Evolutionary conservation across 1,139 yeast species (phyloP), one percentile per base, ranked within the genome.

Genomic region (Saccharomyces hybrid): DNA sequence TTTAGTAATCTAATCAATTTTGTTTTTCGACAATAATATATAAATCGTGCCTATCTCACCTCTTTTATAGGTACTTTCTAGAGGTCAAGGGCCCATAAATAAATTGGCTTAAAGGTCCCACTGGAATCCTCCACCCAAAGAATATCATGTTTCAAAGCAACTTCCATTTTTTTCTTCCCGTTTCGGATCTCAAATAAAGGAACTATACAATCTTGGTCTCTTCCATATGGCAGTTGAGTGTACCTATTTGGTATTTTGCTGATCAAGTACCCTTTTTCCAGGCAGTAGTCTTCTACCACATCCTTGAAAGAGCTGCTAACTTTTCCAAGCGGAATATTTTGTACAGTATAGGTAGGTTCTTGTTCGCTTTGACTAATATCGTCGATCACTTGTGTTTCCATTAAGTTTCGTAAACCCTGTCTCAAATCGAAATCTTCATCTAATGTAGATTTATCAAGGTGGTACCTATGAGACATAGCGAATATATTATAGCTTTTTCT

Each of bases 281-380:
- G 62, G 52, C 76, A 72, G 54, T 64, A 72, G 32, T 67, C 79
- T 53, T 79, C 81, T 8, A 82, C 74, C 29, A 81, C 76, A 29
- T 80, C 82, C 56, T 73, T 77, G 62, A 79, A 77, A 0, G 81
- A 68, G 16, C 71, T 60, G 16, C 60, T 62, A 1, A 71, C 59
- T 38, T 63, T 67, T 9, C 69, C 62, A 25, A 63, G 48, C 2
- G 76, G 74, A 11, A 71, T 65, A 47, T 60, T 62, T 3, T 56
- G 57, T 5, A 64, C 46, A 5, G 56, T 59, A 47, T 58, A 56
- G 3, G 25, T 9, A 9, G 20, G 25, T 16, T 16, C 25, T 8
- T 38, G 5, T 38, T 16, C 55, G 27, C 14, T 29, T 41, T 44
- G 50, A 5, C 16, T 29, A 4, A 32, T 25, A n/a, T 48, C 48